phyloP scores from a whole-genome alignment of 2,329 filamentous ascomycete genomes.

The Fusarium sacchari region DNA sequence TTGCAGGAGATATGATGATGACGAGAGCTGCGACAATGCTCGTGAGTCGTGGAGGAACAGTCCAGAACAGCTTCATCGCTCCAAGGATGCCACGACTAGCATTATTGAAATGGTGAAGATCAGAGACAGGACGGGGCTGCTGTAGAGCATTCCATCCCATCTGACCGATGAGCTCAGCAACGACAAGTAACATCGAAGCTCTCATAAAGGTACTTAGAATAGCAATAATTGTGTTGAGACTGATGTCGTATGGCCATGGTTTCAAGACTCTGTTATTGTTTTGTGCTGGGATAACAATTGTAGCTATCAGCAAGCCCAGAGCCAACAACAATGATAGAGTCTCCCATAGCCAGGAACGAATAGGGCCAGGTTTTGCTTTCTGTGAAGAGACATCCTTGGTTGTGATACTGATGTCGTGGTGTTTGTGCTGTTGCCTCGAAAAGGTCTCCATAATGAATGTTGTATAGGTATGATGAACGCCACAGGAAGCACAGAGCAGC shows the following conservation, averaged over 20 bases:
- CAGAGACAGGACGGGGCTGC: neutral
- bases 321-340: neutral
- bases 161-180: neutral
- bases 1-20: neutral
- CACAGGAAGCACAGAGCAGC: neutral
- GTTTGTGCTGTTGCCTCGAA: neutral
- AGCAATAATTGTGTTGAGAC: conserved; percentile 1
- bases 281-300: neutral
- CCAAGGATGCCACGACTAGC: conserved; percentile 2
- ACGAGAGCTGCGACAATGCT: neutral
- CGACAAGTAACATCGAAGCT: neutral
- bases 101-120: conserved; percentile 4
- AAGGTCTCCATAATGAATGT: neutral
- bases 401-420: neutral
- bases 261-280: neutral
- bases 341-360: conserved; percentile 2
- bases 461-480: neutral
- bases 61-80: neutral
- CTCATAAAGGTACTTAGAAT: conserved; percentile 13
- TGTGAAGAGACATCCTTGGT: neutral
- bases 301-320: neutral
- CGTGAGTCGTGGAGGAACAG: neutral
- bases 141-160: conserved; percentile 5
- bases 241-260: conserved; percentile 14
- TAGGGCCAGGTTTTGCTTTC: neutral